Evolutionary conservation across 31 red algal species (phyloP), one percentile per base, ranked within the genome.

Genomic region (Bonnemaisonia californica): DNA sequence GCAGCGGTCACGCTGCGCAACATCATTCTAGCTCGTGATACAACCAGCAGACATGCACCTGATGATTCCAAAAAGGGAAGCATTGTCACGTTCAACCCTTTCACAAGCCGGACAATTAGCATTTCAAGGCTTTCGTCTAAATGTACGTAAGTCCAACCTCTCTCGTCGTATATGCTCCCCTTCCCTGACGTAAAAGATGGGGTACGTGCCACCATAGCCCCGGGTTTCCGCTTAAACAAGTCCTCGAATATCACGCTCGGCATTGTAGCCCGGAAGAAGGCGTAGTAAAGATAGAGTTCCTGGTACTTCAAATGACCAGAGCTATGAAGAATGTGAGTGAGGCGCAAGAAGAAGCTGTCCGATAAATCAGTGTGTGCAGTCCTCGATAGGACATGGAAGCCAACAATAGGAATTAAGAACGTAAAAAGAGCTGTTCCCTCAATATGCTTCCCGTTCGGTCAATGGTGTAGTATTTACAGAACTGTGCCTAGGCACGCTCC

Each of bases 301-400:
- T 79, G 55, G 38, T 79, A 79, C 4, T 64, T 63, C 32, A 79
- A 42, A 33, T 79, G 76, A 63, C 57, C 76, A 11, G 76, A 79
- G 1, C 34, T 61, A 8, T 79, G 76, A 9, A 79, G 58, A 2
- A 79, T 2, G 38, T 79, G 41, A 4, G 18, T 79, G 38, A 64
- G 33, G 2, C 76, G 55, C 26, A 79, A 19, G 57, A 55, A 79
- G 54, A 62, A 79, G n/a, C n/a, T n/a, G n/a, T n/a, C n/a, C n/a
- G n/a, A n/a, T n/a, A n/a, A n/a, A n/a, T n/a, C n/a, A n/a, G n/a
- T n/a, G n/a, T n/a, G n/a, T n/a, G n/a, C n/a, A n/a, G n/a, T n/a
- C n/a, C n/a, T n/a, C n/a, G n/a, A n/a, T n/a, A n/a, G n/a, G n/a
- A n/a, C n/a, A n/a, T n/a, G n/a, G n/a, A n/a, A n/a, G n/a, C n/a